A percentile compares a stretch with the other conserved stretches of the same genome.
Evolutionary conservation across 2,329 filamentous ascomycete species (phyloP).

Genomic region (Cladosporium halotolerans): DNA sequence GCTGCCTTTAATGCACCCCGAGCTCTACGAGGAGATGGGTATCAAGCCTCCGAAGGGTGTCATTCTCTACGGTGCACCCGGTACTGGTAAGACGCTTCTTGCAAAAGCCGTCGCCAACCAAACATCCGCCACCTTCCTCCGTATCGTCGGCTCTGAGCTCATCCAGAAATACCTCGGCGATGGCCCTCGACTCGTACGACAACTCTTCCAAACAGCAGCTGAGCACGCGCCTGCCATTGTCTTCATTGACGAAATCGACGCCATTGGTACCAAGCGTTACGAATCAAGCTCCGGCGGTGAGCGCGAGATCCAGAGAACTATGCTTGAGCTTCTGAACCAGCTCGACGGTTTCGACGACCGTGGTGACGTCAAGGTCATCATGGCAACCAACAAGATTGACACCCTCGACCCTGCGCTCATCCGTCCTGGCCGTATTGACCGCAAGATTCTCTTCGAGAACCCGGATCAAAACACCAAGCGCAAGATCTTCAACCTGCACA

Average conservation of each 20-base stretch:
- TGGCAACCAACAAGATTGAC: slow-evolving; percentile 99
- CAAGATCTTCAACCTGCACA: slow-evolving; percentile 98
- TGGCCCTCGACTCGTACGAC: slow-evolving; percentile 86
- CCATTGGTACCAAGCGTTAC: slow-evolving; percentile 97
- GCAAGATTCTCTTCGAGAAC: slow-evolving; percentile 82
- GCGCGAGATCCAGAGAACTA: slow-evolving; percentile 94
- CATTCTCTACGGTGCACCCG: slow-evolving; percentile 93
- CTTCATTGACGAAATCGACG: slow-evolving; percentile 98
- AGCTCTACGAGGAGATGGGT: slow-evolving; percentile 99
- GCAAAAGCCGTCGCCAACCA: slow-evolving; percentile 98
- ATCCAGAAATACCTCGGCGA: slow-evolving; percentile 99
- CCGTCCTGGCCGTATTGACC: slow-evolving; percentile 92
- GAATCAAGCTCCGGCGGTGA: slow-evolving; percentile 96
- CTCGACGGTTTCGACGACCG: slow-evolving; percentile 98
- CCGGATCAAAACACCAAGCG: slow-evolving; percentile 82
- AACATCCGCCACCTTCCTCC: slow-evolving; percentile 95
- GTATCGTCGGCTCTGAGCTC: slow-evolving; percentile 92
- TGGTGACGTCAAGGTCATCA: slow-evolving; percentile 98
- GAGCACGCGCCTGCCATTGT: slow-evolving; percentile 96
- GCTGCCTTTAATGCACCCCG: slow-evolving; percentile 86
- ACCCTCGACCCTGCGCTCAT: slow-evolving; percentile 94
- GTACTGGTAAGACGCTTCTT: slow-evolving; percentile 91
- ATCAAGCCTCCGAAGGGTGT: slow-evolving; percentile 99
- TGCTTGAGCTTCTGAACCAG: slow-evolving; percentile 97
- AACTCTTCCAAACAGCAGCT: slow-evolving; percentile 91